Conservation (phyloP, 768 basidiomycete species). For the Trametes gibbosa region DNA sequence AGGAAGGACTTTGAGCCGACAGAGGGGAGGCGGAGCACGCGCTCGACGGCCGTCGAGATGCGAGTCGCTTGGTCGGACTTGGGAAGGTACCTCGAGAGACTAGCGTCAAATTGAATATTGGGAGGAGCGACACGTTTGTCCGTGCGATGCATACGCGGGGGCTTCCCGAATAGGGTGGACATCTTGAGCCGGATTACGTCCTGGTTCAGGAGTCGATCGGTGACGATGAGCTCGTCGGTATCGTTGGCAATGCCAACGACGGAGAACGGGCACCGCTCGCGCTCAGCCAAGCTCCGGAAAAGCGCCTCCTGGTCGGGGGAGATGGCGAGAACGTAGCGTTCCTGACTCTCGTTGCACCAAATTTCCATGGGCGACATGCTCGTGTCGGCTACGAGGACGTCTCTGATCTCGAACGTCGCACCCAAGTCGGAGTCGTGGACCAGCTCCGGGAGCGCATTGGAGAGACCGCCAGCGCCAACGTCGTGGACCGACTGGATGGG, state of each 20-base stretch:
- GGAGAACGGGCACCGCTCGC: slow-evolving; percentile 93
- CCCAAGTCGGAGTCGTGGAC: slow-evolving; percentile 96
- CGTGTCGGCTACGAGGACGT: slow-evolving; percentile 86
- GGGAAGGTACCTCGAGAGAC: slow-evolving; percentile 68
- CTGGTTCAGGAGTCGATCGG: slow-evolving; percentile 74
- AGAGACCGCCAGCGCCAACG: slow-evolving; percentile 95
- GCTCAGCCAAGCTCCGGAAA: slow-evolving; percentile 76
- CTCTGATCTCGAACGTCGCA: slow-evolving; percentile 89
- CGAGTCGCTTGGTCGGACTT: slow-evolving; percentile 37
- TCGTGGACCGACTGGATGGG: slow-evolving; percentile 98
- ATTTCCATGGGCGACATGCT: slow-evolving; percentile 99
- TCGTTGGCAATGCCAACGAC: slow-evolving; percentile 86
- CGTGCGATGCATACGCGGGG: slow-evolving; percentile 83
- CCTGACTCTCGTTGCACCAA: slow-evolving; percentile 99
- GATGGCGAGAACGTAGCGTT: slow-evolving; percentile 94
- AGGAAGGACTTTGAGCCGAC: slow-evolving; percentile 97
- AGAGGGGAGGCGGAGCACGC: slow-evolving; percentile 86
- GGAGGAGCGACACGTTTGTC: slow-evolving; percentile 42
- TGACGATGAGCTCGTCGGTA: slow-evolving; percentile 82
- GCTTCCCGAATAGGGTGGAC: slow-evolving; percentile 95
- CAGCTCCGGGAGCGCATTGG: slow-evolving; percentile 94
- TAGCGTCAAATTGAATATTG: slow-evolving; percentile 60
- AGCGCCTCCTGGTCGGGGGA: slow-evolving; percentile 53
- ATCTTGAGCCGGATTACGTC: slow-evolving; percentile 89
- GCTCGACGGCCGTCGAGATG: slow-evolving; percentile 63